A percentile compares a stretch with the other conserved stretches of the same genome.
Evolutionary conservation across 345 rosid species (phyloP).

Genomic region (Brassica napus): DNA sequence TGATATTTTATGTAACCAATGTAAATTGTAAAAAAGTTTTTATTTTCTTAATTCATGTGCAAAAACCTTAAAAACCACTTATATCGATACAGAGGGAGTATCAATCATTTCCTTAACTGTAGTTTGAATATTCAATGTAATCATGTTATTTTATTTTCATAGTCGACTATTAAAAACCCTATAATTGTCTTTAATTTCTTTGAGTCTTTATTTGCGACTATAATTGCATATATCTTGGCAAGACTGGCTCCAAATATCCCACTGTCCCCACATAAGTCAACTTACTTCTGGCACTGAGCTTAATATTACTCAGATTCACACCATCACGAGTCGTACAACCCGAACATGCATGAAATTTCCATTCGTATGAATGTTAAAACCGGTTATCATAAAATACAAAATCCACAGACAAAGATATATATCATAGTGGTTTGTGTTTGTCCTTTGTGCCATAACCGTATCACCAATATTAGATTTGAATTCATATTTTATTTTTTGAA

Average conservation of each 20-base stretch:
- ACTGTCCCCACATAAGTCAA: slow-evolving; percentile 9
- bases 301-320: slow-evolving; percentile 17
- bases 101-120: not conserved
- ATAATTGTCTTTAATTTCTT: not conserved
- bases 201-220: not conserved
- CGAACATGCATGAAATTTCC: not conserved
- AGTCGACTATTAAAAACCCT: not conserved
- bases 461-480: not conserved
- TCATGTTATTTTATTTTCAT: not conserved
- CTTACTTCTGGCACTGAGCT: not conserved
- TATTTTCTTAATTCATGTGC: too few relatives aligned
- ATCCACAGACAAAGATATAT: not conserved
- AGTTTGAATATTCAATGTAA: not conserved
- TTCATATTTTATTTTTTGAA: too few relatives aligned
- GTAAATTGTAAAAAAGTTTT: too few relatives aligned
- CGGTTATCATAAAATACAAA: not conserved
- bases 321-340: not conserved
- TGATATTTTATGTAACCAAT: too few relatives aligned
- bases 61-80: too few relatives aligned
- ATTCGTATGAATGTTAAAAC: not conserved
- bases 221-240: not conserved
- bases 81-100: too few relatives aligned
- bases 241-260: not conserved
- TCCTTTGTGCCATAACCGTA: not conserved
- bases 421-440: not conserved